Evolutionary conservation across 2,329 filamentous ascomycete species (phyloP).

Genomic region (Fusarium lyarnte): DNA sequence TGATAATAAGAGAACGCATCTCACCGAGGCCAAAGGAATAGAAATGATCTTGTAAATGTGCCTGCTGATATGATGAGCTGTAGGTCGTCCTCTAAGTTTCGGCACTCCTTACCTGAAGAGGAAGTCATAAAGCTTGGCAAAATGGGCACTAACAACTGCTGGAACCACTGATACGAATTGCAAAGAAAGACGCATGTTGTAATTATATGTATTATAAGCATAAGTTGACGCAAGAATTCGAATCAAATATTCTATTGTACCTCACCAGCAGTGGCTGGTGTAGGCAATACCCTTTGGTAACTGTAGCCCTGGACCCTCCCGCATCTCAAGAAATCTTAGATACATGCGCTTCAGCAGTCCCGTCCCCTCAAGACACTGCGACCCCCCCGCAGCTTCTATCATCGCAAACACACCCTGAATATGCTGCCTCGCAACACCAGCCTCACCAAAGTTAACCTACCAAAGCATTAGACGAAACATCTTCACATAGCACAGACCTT

Average conservation of each 20-base stretch:
- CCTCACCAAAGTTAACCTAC: background rate
- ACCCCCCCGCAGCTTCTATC: background rate
- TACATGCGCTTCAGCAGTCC: background rate
- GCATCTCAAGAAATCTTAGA: background rate
- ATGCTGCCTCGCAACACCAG: background rate
- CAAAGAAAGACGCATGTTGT: rapidly evolving
- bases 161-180: background rate
- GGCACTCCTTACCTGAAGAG: background rate
- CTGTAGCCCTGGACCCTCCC: background rate
- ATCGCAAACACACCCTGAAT: background rate
- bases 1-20: background rate
- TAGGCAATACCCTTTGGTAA: background rate
- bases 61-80: rapidly evolving
- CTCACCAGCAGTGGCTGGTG: background rate
- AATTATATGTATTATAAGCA: rapidly evolving
- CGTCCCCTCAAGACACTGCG: background rate
- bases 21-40: background rate
- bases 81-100: rapidly evolving
- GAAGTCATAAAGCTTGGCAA: background rate
- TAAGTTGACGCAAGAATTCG: no score
- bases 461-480: background rate
- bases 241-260: rapidly evolving
- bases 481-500: background rate
- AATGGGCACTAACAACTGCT: background rate
- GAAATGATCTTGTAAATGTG: background rate